A percentile compares a stretch with the other conserved stretches of the same genome.
Evolutionary conservation across 208 protist genomes (phyloP).

Genomic region (Leishmania major): DNA sequence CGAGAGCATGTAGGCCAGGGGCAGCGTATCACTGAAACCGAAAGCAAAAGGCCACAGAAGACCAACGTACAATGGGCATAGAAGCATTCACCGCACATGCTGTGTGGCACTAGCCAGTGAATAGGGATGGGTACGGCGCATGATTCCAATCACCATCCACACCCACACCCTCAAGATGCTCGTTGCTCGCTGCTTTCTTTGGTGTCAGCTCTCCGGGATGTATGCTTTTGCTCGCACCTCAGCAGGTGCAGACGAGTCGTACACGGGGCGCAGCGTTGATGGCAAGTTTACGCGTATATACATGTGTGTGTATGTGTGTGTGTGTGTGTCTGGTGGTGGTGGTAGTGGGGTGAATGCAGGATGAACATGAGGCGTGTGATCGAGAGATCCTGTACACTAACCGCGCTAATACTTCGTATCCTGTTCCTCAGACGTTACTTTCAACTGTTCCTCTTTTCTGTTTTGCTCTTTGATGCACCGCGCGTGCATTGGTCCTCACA

Average conservation of each 20-base stretch:
- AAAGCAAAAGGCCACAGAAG: background rate
- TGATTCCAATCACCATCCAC: background rate
- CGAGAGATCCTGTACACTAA: background rate
- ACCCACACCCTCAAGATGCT: background rate
- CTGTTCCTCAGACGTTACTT: background rate
- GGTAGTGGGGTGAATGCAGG: background rate
- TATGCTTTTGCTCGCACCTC: background rate
- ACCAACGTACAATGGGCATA: background rate
- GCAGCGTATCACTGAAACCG: background rate
- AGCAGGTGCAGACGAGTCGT: background rate
- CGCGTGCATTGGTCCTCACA: background rate
- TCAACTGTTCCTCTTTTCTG: background rate
- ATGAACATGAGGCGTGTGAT: background rate
- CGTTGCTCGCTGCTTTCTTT: background rate
- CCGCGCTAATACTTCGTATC: background rate
- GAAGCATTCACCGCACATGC: background rate
- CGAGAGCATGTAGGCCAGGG: too few relatives aligned
- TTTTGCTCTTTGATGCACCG: background rate
- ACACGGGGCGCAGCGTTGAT: background rate
- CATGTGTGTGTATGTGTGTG: too few relatives aligned
- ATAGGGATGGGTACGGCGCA: background rate
- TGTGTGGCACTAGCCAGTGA: background rate
- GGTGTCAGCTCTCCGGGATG: background rate
- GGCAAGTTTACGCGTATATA: background rate
- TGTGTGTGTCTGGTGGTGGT: too few relatives aligned